These are phyloP conservation scores for Komagataella phaffii DNA, from an alignment of 805 yeast genomes.

Conservation along the genomic window DNA sequence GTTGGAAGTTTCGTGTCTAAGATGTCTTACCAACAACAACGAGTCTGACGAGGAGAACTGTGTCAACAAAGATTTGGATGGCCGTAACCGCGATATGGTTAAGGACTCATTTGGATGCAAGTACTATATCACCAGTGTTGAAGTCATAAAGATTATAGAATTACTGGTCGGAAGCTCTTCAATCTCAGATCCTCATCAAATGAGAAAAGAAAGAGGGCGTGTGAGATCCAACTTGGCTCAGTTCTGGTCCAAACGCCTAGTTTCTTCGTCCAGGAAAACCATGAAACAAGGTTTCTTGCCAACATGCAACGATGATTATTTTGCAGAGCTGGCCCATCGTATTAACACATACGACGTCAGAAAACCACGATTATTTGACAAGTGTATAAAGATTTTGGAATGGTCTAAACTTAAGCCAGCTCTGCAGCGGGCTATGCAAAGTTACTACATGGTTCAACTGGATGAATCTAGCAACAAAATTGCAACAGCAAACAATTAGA, in stretches of 20 bases:
- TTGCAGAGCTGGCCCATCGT: slow-evolving; percentile 45
- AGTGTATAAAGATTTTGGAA: slow-evolving; percentile 46
- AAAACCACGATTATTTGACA: slow-evolving; percentile 58
- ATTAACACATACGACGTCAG: slow-evolving; percentile 50
- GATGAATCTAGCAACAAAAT: too few relatives aligned
- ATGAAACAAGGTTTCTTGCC: slow-evolving; percentile 5
- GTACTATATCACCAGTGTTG: slow-evolving; percentile 51
- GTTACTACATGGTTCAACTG: slow-evolving; percentile 34
- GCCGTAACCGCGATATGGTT: slow-evolving; percentile 1
- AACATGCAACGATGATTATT: slow-evolving; percentile 15
- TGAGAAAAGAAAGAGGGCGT: slow-evolving; percentile 50
- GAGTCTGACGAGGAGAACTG: slow-evolving; percentile 12
- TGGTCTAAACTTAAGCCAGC: slow-evolving; percentile 53
- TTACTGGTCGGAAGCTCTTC: slow-evolving; percentile 35
- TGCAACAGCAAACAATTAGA: too few relatives aligned
- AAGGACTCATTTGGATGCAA: slow-evolving; percentile 8
- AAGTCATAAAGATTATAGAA: slow-evolving; percentile 53
- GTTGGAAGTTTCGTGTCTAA: slow-evolving; percentile 50
- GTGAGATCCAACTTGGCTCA: slow-evolving; percentile 54
- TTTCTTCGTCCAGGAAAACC: slow-evolving; percentile 26
- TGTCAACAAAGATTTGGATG: slow-evolving; percentile 3
- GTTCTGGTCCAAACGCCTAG: slow-evolving; percentile 51
- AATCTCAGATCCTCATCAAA: slow-evolving; percentile 29
- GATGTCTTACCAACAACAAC: slow-evolving; percentile 25
- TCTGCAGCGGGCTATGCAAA: slow-evolving; percentile 46